Conservation (phyloP, 1,139 yeast species). For the Zygosaccharomyces pseudobailii region DNA sequence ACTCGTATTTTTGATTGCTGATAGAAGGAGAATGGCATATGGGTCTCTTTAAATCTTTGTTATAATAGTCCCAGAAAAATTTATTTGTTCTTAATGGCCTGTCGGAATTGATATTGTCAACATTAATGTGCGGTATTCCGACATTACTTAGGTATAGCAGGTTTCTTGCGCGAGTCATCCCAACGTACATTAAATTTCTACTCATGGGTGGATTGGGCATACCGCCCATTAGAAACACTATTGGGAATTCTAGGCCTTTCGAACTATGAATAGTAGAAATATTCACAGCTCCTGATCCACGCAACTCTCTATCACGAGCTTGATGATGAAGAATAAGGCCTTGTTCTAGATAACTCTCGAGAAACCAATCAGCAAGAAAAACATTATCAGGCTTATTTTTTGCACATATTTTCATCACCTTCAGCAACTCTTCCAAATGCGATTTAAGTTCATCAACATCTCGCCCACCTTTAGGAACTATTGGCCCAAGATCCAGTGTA, state of each 20-base stretch:
- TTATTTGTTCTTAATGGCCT: slow-evolving; percentile 10
- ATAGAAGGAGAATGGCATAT: background rate
- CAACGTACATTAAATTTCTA: slow-evolving; percentile 52
- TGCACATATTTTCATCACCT: slow-evolving; percentile 28
- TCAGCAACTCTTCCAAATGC: slow-evolving; percentile 32
- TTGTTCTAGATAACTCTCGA: slow-evolving; percentile 47
- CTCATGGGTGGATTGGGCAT: slow-evolving; percentile 27
- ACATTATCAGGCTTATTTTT: slow-evolving; percentile 19
- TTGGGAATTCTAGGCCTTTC: slow-evolving; percentile 67
- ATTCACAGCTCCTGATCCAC: slow-evolving; percentile 37
- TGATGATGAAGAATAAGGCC: slow-evolving; percentile 29
- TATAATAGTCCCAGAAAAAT: slow-evolving; percentile 30
- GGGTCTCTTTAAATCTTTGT: slow-evolving; percentile 21
- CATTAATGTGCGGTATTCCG: slow-evolving; percentile 1
- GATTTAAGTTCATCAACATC: slow-evolving; percentile 15
- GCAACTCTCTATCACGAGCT: slow-evolving; percentile 14
- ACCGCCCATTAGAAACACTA: slow-evolving; percentile 52
- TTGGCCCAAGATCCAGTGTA: slow-evolving; percentile 15
- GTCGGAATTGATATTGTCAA: background rate
- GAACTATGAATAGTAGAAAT: slow-evolving; percentile 66
- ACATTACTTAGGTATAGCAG: slow-evolving; percentile 43
- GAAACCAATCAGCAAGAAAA: slow-evolving; percentile 37
- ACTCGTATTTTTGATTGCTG: slow-evolving; percentile 6
- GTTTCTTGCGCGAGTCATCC: slow-evolving; percentile 56
- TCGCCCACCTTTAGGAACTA: slow-evolving; percentile 7